A percentile compares a stretch with the other conserved stretches of the same genome.
These are phyloP conservation scores for Incumbomyces lentus DNA, from an alignment of 2,329 filamentous ascomycete species.

Conservation along the genomic window DNA sequence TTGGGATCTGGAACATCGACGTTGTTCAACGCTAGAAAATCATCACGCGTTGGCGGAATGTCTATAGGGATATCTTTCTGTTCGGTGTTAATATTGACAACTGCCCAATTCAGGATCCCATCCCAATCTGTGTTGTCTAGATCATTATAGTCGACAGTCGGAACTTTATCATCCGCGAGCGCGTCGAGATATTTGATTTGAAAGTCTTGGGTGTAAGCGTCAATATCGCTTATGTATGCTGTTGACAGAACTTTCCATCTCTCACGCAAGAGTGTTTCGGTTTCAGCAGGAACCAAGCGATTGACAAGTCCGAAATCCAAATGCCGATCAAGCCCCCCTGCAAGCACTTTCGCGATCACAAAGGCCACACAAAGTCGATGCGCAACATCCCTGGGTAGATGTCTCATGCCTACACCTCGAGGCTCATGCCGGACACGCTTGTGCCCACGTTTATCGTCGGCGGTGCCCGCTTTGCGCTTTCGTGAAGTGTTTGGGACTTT, in stretches of 20 bases:
- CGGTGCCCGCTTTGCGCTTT: constrained; percentile 10
- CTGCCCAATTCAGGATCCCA: constrained; percentile 37
- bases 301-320: constrained; percentile 38
- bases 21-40: constrained; percentile 34
- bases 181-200: constrained; percentile 37
- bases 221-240: constrained; percentile 30
- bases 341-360: constrained; percentile 34
- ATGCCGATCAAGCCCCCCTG: constrained; percentile 33
- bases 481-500: not conserved
- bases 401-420: not conserved
- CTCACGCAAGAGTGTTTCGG: constrained; percentile 29
- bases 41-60: constrained; percentile 34
- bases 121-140: constrained; percentile 38
- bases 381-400: constrained; percentile 8
- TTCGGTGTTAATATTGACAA: constrained; percentile 30
- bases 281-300: constrained; percentile 31
- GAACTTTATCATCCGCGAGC: constrained; percentile 33
- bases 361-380: constrained; percentile 24
- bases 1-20: constrained; percentile 27
- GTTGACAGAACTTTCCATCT: constrained; percentile 29
- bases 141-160: constrained; percentile 34
- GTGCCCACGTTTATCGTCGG: constrained; percentile 4
- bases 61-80: constrained; percentile 27
- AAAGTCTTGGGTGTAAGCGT: constrained; percentile 37
- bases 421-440: not conserved